Conservation (phyloP, 169 alveolate species). For the Blepharisma undulans region DNA sequence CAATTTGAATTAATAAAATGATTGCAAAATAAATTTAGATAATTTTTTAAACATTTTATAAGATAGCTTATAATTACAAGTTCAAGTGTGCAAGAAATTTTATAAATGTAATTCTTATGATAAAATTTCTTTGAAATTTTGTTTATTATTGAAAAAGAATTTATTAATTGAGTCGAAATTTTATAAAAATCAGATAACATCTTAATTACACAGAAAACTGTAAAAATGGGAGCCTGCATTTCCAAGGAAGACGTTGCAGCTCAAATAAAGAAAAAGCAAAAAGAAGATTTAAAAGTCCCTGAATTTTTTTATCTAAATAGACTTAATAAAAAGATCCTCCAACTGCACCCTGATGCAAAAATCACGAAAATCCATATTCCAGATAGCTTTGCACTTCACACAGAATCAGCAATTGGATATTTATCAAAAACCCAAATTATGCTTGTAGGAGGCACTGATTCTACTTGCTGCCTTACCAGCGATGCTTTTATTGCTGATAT, state of each 20-base stretch:
- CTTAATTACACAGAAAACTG: too few species aligned
- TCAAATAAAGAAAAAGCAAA: background rate
- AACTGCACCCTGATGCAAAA: background rate
- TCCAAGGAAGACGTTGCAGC: background rate
- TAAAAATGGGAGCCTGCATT: background rate
- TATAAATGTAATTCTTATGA: too few species aligned
- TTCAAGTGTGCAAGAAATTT: too few species aligned
- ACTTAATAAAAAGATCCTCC: background rate
- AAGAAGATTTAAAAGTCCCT: background rate
- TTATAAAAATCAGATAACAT: too few species aligned
- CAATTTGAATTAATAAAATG: background rate
- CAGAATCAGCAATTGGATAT: background rate
- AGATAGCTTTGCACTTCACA: background rate
- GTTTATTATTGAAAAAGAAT: too few species aligned
- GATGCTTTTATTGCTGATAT: background rate
- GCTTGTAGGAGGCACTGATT: constrained; percentile 1
- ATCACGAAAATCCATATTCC: background rate
- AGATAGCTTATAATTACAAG: too few species aligned
- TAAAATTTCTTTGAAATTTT: too few species aligned
- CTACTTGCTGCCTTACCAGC: background rate
- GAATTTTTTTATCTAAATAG: background rate
- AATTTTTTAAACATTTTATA: too few species aligned
- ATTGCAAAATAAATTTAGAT: too few species aligned
- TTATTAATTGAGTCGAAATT: too few species aligned
- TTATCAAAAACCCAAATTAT: background rate